These are phyloP conservation scores for Neoscytalidium dimidiatum DNA, from an alignment of 2,329 filamentous ascomycete species.

Conservation along the genomic window DNA sequence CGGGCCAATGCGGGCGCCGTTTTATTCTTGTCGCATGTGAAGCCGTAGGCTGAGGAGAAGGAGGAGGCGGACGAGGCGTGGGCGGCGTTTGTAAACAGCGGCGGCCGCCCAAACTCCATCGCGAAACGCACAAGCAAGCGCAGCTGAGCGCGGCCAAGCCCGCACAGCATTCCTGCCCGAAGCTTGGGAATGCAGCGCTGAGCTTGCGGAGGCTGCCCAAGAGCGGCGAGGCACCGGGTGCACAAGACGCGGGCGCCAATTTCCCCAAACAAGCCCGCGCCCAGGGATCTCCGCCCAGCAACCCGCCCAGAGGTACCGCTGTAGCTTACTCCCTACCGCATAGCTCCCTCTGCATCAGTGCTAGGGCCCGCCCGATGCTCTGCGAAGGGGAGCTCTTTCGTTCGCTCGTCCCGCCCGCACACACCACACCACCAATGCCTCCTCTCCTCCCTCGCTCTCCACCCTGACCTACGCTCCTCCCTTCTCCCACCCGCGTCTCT, in stretches of 20 bases:
- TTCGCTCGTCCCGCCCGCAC: background rate
- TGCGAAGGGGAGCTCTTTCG: background rate
- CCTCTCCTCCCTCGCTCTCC: background rate
- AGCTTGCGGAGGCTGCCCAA: background rate
- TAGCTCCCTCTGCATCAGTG: background rate
- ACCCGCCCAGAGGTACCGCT: background rate
- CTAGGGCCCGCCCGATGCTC: background rate
- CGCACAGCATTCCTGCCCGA: background rate
- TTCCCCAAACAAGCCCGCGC: slow-evolving; percentile 3
- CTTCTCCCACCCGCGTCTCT: background rate
- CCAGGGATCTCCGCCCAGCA: background rate
- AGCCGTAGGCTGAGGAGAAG: too few relatives aligned
- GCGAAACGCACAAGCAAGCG: background rate
- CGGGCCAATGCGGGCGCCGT: background rate
- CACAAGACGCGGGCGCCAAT: slow-evolving; percentile 10
- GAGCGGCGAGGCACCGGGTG: background rate
- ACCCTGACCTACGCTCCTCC: background rate
- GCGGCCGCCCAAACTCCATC: background rate
- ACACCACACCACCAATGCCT: background rate
- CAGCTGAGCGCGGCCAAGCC: background rate
- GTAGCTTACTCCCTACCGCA: too few relatives aligned
- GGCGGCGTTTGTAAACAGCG: background rate
- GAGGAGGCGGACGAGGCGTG: too few relatives aligned
- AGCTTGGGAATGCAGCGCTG: slow-evolving; percentile 3
- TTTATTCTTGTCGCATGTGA: background rate